Evolutionary conservation across 83 land plant genomes (phyloP).

Genomic region (Diphasiastrum complanatum): DNA sequence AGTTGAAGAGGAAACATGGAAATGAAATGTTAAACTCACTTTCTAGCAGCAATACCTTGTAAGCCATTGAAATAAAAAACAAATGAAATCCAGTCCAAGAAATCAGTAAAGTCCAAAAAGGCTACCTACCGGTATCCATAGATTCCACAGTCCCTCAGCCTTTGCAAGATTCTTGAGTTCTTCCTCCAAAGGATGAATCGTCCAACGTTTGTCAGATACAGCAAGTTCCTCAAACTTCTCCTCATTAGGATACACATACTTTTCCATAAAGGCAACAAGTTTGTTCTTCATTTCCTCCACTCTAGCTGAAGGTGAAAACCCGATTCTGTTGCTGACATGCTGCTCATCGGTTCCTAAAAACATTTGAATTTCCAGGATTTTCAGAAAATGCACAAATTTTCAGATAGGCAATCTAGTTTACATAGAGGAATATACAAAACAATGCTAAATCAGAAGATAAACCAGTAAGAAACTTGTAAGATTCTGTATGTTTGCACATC

Average conservation of each 20-base stretch:
- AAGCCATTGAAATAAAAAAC: constrained; percentile 3
- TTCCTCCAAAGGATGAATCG: constrained; percentile 86
- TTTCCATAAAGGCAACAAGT: constrained; percentile 71
- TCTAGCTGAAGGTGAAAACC: constrained; percentile 54
- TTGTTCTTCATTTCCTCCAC: constrained; percentile 51
- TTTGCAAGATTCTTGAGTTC: constrained; percentile 68
- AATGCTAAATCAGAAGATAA: no score
- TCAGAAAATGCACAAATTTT: no score
- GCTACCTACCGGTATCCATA: constrained; percentile 91
- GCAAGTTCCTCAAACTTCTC: constrained; percentile 56
- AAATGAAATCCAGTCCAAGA: constrained; percentile 9
- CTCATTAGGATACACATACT: constrained; percentile 81
- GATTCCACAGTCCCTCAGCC: constrained; percentile 86
- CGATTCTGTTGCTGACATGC: constrained; percentile 21
- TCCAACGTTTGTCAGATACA: constrained; percentile 63
- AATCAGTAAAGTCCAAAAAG: no score
- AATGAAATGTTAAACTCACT: no score
- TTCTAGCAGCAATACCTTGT: no score
- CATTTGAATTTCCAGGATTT: no score
- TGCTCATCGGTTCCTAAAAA: no score
- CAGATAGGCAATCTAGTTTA: no score
- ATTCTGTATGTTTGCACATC: no score
- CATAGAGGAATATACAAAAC: no score
- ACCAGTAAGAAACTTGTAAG: no score
- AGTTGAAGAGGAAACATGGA: no score